Conservation (phyloP, 345 rosid genomes). For the Eucalyptus leucophloia region DNA sequence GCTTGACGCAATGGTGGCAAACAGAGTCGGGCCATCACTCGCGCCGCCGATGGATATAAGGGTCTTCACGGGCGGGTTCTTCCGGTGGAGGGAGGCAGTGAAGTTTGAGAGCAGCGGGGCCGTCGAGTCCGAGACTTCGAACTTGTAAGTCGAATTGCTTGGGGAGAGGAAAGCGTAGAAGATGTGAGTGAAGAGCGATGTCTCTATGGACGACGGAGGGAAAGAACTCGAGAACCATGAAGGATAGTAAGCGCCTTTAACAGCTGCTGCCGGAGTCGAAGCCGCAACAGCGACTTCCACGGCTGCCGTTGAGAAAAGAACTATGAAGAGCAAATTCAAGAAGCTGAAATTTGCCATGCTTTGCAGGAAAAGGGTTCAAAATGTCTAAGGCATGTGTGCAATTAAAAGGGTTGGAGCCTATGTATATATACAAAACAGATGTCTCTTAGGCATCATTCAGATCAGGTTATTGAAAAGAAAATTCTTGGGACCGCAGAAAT, state of each 20-base stretch:
- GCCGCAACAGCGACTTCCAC: neutral
- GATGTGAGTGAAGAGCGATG: slow-evolving; percentile 12
- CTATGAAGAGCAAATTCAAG: neutral
- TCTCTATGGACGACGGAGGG: slow-evolving; percentile 13
- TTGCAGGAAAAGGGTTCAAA: neutral
- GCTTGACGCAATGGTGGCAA: neutral
- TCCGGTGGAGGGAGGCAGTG: neutral
- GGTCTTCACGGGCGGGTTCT: slow-evolving; percentile 8
- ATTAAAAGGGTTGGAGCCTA: neutral
- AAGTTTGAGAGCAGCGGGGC: neutral
- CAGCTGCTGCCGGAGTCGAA: neutral
- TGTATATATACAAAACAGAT: neutral
- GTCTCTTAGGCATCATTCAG: neutral
- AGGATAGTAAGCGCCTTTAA: slow-evolving; percentile 17
- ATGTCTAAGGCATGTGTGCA: neutral
- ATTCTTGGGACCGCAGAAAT: neutral
- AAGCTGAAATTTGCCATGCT: neutral
- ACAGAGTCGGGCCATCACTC: neutral
- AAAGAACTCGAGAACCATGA: neutral
- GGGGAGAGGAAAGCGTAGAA: slow-evolving; percentile 6
- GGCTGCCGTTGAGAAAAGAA: neutral
- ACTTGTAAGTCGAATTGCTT: neutral
- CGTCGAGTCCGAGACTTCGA: neutral
- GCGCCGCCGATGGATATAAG: slow-evolving; percentile 16
- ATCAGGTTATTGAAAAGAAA: neutral